Evolutionary conservation across 805 yeast species (phyloP).

Genomic region (Wickerhamomyces alni): DNA sequence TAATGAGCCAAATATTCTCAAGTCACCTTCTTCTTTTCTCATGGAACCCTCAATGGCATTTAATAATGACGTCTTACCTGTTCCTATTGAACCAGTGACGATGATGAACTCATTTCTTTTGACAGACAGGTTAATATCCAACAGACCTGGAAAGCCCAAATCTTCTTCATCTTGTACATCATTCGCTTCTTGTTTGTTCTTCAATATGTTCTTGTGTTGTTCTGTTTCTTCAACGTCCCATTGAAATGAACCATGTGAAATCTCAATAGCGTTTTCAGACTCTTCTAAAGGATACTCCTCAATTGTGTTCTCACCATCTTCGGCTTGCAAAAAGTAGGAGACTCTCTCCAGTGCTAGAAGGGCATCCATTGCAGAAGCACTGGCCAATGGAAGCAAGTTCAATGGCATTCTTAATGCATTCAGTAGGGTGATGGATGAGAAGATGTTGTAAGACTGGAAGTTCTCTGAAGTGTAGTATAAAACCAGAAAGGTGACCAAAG

Average conservation of each 20-base stretch:
- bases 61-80: constrained; percentile 74
- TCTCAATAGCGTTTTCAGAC: constrained; percentile 37
- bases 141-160: constrained; percentile 33
- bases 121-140: constrained; percentile 46
- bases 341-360: constrained; percentile 49
- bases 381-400: constrained; percentile 59
- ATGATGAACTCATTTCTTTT: constrained; percentile 66
- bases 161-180: constrained; percentile 11
- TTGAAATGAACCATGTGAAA: constrained; percentile 42
- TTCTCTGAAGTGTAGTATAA: constrained; percentile 38
- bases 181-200: not conserved
- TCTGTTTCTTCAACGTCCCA: constrained; percentile 41
- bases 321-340: constrained; percentile 36
- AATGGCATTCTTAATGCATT: constrained; percentile 55
- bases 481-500: constrained; percentile 62
- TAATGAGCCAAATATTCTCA: constrained; percentile 47
- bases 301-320: constrained; percentile 30
- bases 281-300: constrained; percentile 27
- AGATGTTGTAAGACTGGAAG: constrained; percentile 54
- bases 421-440: constrained; percentile 67
- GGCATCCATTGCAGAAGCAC: constrained; percentile 60
- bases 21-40: constrained; percentile 46
- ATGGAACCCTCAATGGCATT: constrained; percentile 69
- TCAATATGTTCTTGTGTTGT: constrained; percentile 3
- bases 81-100: constrained; percentile 74